These are phyloP conservation scores for Pythium graminicola DNA, from an alignment of 352 stramenopile genomes.

Conservation along the genomic window DNA sequence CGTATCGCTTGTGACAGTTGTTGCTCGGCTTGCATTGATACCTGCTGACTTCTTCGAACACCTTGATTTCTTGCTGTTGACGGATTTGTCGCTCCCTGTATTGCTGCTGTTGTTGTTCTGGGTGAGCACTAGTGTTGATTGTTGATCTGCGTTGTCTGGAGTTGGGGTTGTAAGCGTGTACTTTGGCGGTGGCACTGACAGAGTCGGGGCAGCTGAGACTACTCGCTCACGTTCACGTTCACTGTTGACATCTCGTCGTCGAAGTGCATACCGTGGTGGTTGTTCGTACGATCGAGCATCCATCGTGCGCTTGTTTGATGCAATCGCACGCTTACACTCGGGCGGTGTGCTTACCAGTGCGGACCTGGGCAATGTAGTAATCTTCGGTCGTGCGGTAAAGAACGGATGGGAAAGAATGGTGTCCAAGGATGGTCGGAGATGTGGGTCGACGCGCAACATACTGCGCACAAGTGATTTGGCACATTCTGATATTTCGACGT, in stretches of 20 bases:
- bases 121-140: conserved; percentile 11
- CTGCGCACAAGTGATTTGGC: conserved; percentile 68
- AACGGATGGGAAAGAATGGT: conserved; percentile 78
- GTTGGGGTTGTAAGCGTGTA: background rate
- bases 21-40: conserved; percentile 15
- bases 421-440: conserved; percentile 57
- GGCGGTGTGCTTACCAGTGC: conserved; percentile 69
- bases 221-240: conserved; percentile 1
- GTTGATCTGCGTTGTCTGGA: background rate
- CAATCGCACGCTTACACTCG: conserved; percentile 37
- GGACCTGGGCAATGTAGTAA: conserved; percentile 45
- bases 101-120: conserved; percentile 11
- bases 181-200: background rate
- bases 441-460: conserved; percentile 70
- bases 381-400: conserved; percentile 51
- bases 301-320: conserved; percentile 25
- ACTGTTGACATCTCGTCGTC: conserved; percentile 14
- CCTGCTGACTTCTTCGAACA: conserved; percentile 3
- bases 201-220: background rate
- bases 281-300: conserved; percentile 17
- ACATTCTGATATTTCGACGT: conserved; percentile 77
- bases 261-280: conserved; percentile 14
- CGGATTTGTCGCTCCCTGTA: conserved; percentile 6
- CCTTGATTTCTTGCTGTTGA: conserved; percentile 8
- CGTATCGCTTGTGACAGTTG: conserved; percentile 17